Base-by-base conservation (phyloP, 2,329 filamentous ascomycete genomes). In the Cytospora chrysosperma region DNA sequence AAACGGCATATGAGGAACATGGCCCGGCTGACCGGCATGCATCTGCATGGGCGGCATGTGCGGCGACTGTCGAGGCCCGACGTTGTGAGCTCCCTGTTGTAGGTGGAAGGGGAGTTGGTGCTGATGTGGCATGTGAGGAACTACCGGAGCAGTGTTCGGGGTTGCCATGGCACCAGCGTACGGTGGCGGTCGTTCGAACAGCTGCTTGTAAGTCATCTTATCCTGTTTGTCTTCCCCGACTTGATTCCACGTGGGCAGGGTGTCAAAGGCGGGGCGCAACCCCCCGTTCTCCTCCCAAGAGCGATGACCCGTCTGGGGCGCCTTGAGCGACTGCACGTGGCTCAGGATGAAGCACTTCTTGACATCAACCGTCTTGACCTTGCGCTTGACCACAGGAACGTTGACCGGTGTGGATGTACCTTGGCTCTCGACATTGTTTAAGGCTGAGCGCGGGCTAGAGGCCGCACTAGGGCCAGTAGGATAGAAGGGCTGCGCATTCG, bases 51-150 rank as follows among this genome's bases (percentile, higher is more conserved):
- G 87, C 24, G 88, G 87, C 72, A 93, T 91, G 65, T 93, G 88
- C 49, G 92, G 86, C 27, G 89, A 89, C 71, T 88, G 86, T 54
- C 88, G 82, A 69, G 88, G 86, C 28, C 85, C 84, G 73, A 91
- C 85, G 68, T 82, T 85, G 63, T 89, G 88, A 2, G 83, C 85
- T 19, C 86, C 86, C 67, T 92, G 89, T 71, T 92, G 93, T 67
- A 96, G 85, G 72, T 96, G 92, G 72, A 89, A 86, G 0, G 92
- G 91, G 28, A 96, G 79, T 72, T 95, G 93, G 69, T 95, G 91
- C 69, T 93, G 91, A 71, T 95, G 93, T 40, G 91, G 83, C 68
- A 92, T 82, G 64, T 90, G 89, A 5, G 89, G 88, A 65, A 89
- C 85, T 21, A 87, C 85, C 71, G 91, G 88, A 43, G 87, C 77